Base-by-base conservation (phyloP, 768 basidiomycete species). In the Calocera cornea region DNA sequence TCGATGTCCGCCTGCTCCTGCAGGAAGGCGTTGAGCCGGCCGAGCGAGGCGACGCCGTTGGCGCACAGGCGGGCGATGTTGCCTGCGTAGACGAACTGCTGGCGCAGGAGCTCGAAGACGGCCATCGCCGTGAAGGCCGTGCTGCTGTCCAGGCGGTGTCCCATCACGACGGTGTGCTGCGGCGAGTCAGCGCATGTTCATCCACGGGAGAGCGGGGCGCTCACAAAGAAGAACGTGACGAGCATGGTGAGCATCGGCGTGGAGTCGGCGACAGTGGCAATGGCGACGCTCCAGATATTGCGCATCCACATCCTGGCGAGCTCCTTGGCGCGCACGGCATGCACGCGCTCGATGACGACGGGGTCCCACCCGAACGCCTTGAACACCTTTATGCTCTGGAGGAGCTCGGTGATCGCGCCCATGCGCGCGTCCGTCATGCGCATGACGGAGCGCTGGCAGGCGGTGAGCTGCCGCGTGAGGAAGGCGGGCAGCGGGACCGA, bases 231-330 rank as follows among this genome's bases (percentile, higher is more conserved):
- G 54, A 60, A 60, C 5, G 54, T 60, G 31, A 60, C 54, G 54
- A 60, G 54, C 54, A 60, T 60, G 31, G 54, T 60, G 54, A 60
- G 24, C 54, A 60, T 60, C 2, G 54, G 54, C 54, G 54, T 60
- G 27, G 5, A 60, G 27, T 60, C 54, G 5, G 54, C 54, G 5
- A 33, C 31, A 33, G 54, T 60, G 24, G 31, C 54, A 31, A 60
- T 60, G 31, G 54, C 54, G 54, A 60, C 54, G 10, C 14, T 29
- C 54, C 54, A 60, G 54, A 60, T 60, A 33, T 60, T 60, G 54
- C 54, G 54, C 54, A 60, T 60, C 54, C 54, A 60, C 54, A 60
- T 60, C 54, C 54, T 60, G 2, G 54, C 54, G 24, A 60, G 54
- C 54, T 60, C 54, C 54, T 31, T 60, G 2, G 54, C 54, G 7